Evolutionary conservation across 768 basidiomycete genomes (phyloP), one percentile per base, ranked within the genome.

Genomic region (Glaciozyma martinii): DNA sequence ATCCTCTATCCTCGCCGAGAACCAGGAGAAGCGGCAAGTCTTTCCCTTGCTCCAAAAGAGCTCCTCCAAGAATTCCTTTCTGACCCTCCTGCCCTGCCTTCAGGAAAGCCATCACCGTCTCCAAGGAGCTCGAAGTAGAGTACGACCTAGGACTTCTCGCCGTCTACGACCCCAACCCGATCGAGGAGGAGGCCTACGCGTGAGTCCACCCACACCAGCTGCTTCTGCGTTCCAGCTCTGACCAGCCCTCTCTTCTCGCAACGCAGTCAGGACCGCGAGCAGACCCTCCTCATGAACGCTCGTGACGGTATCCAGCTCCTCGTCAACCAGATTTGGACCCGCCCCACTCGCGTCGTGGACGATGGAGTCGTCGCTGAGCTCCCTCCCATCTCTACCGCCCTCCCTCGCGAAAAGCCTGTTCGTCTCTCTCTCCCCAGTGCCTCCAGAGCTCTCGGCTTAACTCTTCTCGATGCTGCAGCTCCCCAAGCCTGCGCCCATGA

Each of bases 401-500:
- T 98, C 1, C 95, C 95, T 0, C 84, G 95, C 29, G 82, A 91
- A 37, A 98, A 99, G 76, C 90, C 89, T 0, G 66, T 66, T 3
- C 56, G 66, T 58, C 5, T 16, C 47, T 33, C 32, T 30, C 9
- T 37, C 10, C 25, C 32, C n/a, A n/a, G n/a, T n/a, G n/a, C n/a
- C n/a, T n/a, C n/a, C n/a, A n/a, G n/a, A n/a, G n/a, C n/a, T n/a
- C n/a, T n/a, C n/a, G n/a, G n/a, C n/a, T n/a, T n/a, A n/a, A n/a
- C n/a, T n/a, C n/a, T n/a, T n/a, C n/a, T n/a, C 0, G 32, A 15
- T 8, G 4, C 13, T 29, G n/a, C n/a, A 66, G 66, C 80, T 98
- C 3, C 95, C 93, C 0, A 93, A 91, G 73, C 87, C 88, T 3
- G 95, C 94, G 77, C 86, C 87, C 13, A 84, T 82, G 42, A 98